Percentiles rank a stretch among this genome's conserved stretches.
These are phyloP conservation scores for Phaeosphaeria sp. DNA, from an alignment of 2,329 filamentous ascomycete species.

Conservation along the genomic window DNA sequence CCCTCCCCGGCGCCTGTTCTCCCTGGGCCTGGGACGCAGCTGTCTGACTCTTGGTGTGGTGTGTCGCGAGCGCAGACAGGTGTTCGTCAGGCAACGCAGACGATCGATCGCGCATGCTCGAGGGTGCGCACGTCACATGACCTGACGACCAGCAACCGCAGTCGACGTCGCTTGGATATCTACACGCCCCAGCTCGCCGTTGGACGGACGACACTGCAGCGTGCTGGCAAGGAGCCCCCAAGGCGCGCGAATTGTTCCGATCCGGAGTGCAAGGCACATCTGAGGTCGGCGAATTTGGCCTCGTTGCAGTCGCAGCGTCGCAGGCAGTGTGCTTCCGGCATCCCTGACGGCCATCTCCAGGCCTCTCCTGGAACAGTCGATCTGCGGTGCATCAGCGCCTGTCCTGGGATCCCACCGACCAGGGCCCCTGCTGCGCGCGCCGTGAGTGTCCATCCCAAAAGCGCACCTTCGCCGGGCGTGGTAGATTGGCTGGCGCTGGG, in stretches of 20 bases:
- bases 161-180: neutral
- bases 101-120: conserved; percentile 39
- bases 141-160: conserved; percentile 19
- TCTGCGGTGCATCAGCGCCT: conserved; percentile 51
- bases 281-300: neutral
- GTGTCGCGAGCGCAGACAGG: neutral
- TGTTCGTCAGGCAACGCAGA: conserved; percentile 13
- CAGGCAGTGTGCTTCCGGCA: conserved; percentile 34
- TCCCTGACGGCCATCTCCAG: conserved; percentile 25
- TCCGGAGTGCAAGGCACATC: conserved; percentile 5
- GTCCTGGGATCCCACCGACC: conserved; percentile 39
- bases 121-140: conserved; percentile 2
- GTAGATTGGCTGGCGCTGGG: conserved; percentile 46
- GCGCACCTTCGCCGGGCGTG: conserved; percentile 46
- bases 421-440: conserved; percentile 30
- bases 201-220: neutral
- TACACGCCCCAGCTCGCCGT: neutral
- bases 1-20: neutral
- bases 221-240: neutral
- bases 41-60: conserved; percentile 9
- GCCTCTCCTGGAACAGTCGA: conserved; percentile 41
- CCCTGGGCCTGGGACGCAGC: neutral
- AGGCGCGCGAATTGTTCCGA: conserved; percentile 24
- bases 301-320: conserved; percentile 5
- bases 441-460: conserved; percentile 41